These are phyloP conservation scores for Aspergillus tanneri DNA, from an alignment of 2,329 filamentous ascomycete species.

Conservation along the genomic window DNA sequence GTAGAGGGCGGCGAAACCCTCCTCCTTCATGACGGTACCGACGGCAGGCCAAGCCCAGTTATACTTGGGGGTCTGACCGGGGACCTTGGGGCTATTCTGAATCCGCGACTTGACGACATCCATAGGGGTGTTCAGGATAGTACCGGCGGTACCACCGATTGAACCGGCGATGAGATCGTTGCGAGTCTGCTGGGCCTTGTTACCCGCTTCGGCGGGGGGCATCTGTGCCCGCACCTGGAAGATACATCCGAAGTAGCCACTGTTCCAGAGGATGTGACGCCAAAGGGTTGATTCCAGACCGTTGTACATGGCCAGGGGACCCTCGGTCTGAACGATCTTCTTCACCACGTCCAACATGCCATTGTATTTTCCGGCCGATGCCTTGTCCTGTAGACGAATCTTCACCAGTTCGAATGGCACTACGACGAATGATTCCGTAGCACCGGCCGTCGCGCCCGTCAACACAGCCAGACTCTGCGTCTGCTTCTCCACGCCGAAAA, in stretches of 20 bases:
- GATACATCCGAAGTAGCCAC: conserved; percentile 96
- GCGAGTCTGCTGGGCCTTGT: conserved; percentile 75
- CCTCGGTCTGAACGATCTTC: conserved; percentile 77
- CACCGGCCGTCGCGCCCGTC: conserved; percentile 90
- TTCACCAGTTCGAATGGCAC: conserved; percentile 98
- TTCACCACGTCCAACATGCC: conserved; percentile 54
- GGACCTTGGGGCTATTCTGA: conserved; percentile 83
- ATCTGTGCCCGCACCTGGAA: conserved; percentile 89
- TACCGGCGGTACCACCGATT: conserved; percentile 86
- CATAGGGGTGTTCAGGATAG: conserved; percentile 90
- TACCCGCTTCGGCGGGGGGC: conserved; percentile 66
- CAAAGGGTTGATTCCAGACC: conserved; percentile 95
- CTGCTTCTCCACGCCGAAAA: conserved; percentile 83
- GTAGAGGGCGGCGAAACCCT: conserved; percentile 88
- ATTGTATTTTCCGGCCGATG: conserved; percentile 73
- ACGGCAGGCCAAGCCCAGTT: conserved; percentile 96
- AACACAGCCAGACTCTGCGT: conserved; percentile 88
- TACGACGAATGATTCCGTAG: conserved; percentile 93
- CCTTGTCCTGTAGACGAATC: conserved; percentile 94
- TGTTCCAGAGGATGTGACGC: conserved; percentile 93
- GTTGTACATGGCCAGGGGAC: conserved; percentile 87
- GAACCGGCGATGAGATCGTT: conserved; percentile 87
- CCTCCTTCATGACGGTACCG: conserved; percentile 83
- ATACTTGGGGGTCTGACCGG: conserved; percentile 87
- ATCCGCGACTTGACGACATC: conserved; percentile 98